Conservation (phyloP, 2,329 filamentous ascomycete genomes). For the Dryadomyces sulphureus region DNA sequence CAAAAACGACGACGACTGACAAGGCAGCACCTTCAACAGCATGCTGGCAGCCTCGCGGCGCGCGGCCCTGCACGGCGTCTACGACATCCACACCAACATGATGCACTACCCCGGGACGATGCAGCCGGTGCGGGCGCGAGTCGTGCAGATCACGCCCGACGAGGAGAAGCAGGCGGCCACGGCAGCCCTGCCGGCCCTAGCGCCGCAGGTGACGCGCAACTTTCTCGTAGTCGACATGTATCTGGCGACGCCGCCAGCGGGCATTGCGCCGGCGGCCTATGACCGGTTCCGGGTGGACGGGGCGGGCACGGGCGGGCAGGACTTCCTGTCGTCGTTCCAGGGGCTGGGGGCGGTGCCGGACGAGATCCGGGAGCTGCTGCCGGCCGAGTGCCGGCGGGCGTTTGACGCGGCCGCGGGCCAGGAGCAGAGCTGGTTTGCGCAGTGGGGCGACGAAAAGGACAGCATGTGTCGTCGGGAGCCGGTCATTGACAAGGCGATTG, state of each 20-base stretch:
- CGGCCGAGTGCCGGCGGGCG: slow-evolving; percentile 53
- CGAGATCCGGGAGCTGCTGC: slow-evolving; percentile 51
- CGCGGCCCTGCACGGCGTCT: slow-evolving; percentile 59
- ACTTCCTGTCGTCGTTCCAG: slow-evolving; percentile 36
- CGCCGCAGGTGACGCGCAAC: slow-evolving; percentile 36
- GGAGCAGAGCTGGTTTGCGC: slow-evolving; percentile 57
- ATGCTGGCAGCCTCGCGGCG: slow-evolving; percentile 53
- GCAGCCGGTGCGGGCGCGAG: slow-evolving; percentile 77
- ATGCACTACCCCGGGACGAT: slow-evolving; percentile 79
- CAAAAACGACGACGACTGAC: background rate
- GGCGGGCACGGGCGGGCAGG: slow-evolving; percentile 18
- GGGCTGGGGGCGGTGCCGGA: slow-evolving; percentile 50
- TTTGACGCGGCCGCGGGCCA: slow-evolving; percentile 52
- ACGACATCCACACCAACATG: slow-evolving; percentile 86
- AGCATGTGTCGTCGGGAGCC: slow-evolving; percentile 37
- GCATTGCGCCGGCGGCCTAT: slow-evolving; percentile 30
- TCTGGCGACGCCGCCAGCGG: slow-evolving; percentile 34
- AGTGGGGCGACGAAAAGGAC: slow-evolving; percentile 56
- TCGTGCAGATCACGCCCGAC: slow-evolving; percentile 50
- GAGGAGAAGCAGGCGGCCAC: slow-evolving; percentile 14
- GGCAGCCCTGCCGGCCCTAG: slow-evolving; percentile 30
- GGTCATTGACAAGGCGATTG: slow-evolving; percentile 48
- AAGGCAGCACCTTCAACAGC: slow-evolving; percentile 72
- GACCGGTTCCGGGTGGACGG: slow-evolving; percentile 24
- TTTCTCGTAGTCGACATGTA: slow-evolving; percentile 41